These are phyloP conservation scores for Fusarium chlamydosporum DNA, from an alignment of 2,329 filamentous ascomycete genomes.

Conservation along the genomic window DNA sequence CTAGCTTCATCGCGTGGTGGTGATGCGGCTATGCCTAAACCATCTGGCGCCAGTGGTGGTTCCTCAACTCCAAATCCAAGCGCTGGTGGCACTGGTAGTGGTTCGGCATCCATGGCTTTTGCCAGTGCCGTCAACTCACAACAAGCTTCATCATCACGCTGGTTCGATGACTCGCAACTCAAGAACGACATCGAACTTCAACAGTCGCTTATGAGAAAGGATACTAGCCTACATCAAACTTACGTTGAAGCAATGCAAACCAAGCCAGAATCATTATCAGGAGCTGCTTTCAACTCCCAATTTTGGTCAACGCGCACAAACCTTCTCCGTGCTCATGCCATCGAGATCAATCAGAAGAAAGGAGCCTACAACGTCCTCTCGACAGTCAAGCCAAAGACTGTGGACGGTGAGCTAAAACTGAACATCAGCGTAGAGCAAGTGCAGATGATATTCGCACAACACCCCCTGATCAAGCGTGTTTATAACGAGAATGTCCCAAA, in stretches of 20 bases:
- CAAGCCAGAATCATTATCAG: conserved; percentile 86
- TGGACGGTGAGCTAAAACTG: conserved; percentile 74
- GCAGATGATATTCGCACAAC: conserved; percentile 91
- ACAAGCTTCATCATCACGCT: conserved; percentile 67
- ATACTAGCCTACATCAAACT: conserved; percentile 80
- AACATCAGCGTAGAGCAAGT: conserved; percentile 94
- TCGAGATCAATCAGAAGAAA: conserved; percentile 86
- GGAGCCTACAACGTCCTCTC: conserved; percentile 96
- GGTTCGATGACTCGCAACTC: conserved; percentile 86
- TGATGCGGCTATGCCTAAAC: conserved; percentile 66
- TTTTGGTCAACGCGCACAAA: conserved; percentile 95
- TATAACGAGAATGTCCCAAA: conserved; percentile 95
- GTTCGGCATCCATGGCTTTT: conserved; percentile 81
- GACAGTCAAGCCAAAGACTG: conserved; percentile 78
- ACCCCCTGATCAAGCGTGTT: conserved; percentile 88
- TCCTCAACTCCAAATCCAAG: conserved; percentile 51
- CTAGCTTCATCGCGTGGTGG: conserved; percentile 76
- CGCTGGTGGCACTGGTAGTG: conserved; percentile 54
- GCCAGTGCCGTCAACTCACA: conserved; percentile 75
- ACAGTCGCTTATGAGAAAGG: conserved; percentile 87
- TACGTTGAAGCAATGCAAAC: conserved; percentile 87
- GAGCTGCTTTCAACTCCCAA: conserved; percentile 86
- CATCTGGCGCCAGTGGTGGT: conserved; percentile 54
- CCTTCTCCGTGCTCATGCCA: conserved; percentile 88
- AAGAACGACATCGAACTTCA: conserved; percentile 86